phyloP scores from a whole-genome alignment of 2,329 filamentous ascomycete species.

The Pseudomassariella vexata region DNA sequence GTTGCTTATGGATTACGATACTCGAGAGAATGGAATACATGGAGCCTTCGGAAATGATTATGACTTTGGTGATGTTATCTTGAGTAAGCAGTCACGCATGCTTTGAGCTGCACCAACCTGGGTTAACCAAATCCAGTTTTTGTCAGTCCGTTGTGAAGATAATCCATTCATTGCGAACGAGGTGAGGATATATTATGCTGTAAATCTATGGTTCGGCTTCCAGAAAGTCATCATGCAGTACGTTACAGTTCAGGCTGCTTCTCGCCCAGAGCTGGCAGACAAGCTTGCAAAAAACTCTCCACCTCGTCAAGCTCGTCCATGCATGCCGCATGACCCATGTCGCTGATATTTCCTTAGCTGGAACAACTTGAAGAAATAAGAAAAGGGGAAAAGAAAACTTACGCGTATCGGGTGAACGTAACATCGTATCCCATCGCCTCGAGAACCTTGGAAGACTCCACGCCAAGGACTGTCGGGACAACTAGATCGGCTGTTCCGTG shows the following conservation, averaged over 20 bases:
- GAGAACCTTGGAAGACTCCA: conserved; percentile 60
- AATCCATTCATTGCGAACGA: no score
- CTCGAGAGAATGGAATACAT: no score
- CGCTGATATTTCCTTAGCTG: conserved; percentile 36
- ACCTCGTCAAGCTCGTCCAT: conserved; percentile 77
- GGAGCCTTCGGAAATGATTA: no score
- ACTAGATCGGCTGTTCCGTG: conserved; percentile 77
- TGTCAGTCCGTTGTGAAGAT: no score
- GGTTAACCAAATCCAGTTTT: no score
- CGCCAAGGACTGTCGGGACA: conserved; percentile 64
- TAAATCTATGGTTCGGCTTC: no score
- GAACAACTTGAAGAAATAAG: background rate
- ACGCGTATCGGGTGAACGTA: conserved; percentile 71
- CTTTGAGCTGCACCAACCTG: no score
- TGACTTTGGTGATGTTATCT: no score
- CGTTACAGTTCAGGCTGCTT: conserved; percentile 31
- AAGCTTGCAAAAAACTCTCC: conserved; percentile 49
- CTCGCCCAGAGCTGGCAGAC: conserved; percentile 36
- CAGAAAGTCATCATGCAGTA: no score
- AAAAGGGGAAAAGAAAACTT: conserved; percentile 26
- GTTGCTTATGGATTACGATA: no score
- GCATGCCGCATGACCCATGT: conserved; percentile 70
- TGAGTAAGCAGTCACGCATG: no score
- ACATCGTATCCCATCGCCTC: conserved; percentile 67
- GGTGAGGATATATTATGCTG: no score